Conservation (phyloP, 768 basidiomycete species). For the Tulasnella calospora region DNA sequence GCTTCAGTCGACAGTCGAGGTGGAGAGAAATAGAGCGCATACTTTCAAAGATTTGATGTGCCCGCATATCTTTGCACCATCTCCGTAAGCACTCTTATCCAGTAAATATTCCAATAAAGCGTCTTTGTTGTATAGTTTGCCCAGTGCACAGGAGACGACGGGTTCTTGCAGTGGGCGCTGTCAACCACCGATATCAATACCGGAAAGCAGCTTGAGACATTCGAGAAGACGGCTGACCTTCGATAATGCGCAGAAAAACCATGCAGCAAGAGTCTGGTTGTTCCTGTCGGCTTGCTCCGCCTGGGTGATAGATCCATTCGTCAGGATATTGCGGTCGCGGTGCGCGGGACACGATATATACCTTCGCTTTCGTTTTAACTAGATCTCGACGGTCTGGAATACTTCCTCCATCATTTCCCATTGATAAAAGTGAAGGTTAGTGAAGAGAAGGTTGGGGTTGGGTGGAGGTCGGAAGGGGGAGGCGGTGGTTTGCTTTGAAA, state of each 20-base stretch:
- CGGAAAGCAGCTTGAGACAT: background rate
- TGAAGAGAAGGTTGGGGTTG: background rate
- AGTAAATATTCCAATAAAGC: conserved; percentile 85
- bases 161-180: conserved; percentile 84
- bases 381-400: conserved; percentile 80
- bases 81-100: conserved; percentile 77
- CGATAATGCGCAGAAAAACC: conserved; percentile 92
- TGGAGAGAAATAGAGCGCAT: conserved; percentile 32
- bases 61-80: conserved; percentile 87
- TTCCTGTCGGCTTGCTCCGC: conserved; percentile 87
- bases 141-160: conserved; percentile 83
- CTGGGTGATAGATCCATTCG: conserved; percentile 34
- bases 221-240: conserved; percentile 53
- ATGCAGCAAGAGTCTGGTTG: conserved; percentile 78
- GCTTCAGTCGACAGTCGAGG: background rate
- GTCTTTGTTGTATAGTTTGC: conserved; percentile 96
- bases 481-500: background rate
- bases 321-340: conserved; percentile 35
- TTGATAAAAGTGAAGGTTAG: conserved; percentile 32
- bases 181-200: conserved; percentile 1
- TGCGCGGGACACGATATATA: conserved; percentile 36
- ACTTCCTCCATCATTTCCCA: conserved; percentile 77
- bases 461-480: background rate
- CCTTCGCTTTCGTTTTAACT: conserved; percentile 68
- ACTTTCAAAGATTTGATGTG: conserved; percentile 90